Base-by-base conservation (phyloP, 768 basidiomycete species). In the Crepidotus variabilis region DNA sequence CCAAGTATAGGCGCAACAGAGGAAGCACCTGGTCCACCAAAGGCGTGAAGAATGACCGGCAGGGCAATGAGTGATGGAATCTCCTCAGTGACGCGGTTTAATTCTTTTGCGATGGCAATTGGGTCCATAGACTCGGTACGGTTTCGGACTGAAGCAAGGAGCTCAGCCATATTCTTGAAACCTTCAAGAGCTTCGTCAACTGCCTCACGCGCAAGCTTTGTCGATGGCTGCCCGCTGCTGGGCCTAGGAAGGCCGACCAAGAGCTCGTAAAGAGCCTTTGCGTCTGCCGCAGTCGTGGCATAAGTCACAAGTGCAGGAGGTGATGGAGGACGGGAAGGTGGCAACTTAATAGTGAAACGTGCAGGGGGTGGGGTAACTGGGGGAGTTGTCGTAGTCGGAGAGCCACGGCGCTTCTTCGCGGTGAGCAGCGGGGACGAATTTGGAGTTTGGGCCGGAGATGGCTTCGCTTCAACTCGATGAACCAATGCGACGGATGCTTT, bases 181-280 rank as follows among this genome's bases (percentile, higher is more conserved):
- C 83, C 86, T 54, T 79, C 81, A 61, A 87, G 84, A 1, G 88
- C 91, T 63, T 92, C 90, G 53, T 88, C 85, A 9, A 92, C 89
- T 5, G 88, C 91, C 66, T 93, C 90, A 39, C 79, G 77, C n/a
- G 91, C 90, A 8, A 89, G 68, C 22, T 73, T 74, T 9, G 80
- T 78, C 9, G 71, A 66, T 58, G 75, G 75, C 28, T 75, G 79
- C 50, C 77, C 77, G n/a, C 71, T 70, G 13, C 60, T 65, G 32
- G 91, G 90, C 8, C 83, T 79, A 20, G 90, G 88, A 34, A 92
- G 74, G 22, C 71, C 68, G 47, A 68, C 73, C 46, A 92, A 72
- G 23, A 90, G 73, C 47, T 87, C 82, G 65, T 74, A 83, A n/a
- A 90, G 68, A 2, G 79, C 78, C 23, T 80, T 81, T 5, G 83